phyloP scores from a whole-genome alignment of 768 basidiomycete species.

The Hortiboletus campestris region DNA sequence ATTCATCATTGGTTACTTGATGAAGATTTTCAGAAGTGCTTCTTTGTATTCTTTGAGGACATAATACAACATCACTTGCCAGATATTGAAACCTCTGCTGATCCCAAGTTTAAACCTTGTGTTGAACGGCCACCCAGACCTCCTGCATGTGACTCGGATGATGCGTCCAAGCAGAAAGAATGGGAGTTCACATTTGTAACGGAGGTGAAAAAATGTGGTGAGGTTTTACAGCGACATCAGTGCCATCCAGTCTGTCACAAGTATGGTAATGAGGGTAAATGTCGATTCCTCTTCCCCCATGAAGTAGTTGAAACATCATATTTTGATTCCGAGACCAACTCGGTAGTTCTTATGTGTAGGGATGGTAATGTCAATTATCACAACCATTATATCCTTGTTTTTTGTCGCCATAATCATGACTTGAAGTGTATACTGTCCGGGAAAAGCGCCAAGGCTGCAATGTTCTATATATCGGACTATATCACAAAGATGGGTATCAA shows the following conservation, averaged over 20 bases:
- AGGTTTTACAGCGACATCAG: slow-evolving; percentile 20
- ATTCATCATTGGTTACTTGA: slow-evolving; percentile 23
- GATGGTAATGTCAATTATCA: too few species aligned
- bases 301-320: slow-evolving; percentile 25
- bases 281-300: slow-evolving; percentile 36
- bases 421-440: too few species aligned
- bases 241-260: slow-evolving; percentile 30
- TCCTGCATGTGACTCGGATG: too few species aligned
- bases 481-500: too few species aligned
- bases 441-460: too few species aligned
- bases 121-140: neutral
- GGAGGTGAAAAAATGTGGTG: slow-evolving; percentile 22
- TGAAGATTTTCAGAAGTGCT: neutral
- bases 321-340: slow-evolving; percentile 32
- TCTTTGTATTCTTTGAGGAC: slow-evolving; percentile 34
- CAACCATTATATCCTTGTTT: too few species aligned
- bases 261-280: slow-evolving; percentile 26
- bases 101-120: neutral
- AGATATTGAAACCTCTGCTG: slow-evolving; percentile 17
- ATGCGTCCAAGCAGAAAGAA: too few species aligned
- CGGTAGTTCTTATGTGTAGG: slow-evolving; percentile 14
- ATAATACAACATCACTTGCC: slow-evolving; percentile 33
- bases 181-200: neutral
- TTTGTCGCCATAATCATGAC: too few species aligned
- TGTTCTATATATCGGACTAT: too few species aligned